These are phyloP conservation scores for Ailanthus altissimus DNA, from an alignment of 345 rosid genomes.

Conservation along the genomic window DNA sequence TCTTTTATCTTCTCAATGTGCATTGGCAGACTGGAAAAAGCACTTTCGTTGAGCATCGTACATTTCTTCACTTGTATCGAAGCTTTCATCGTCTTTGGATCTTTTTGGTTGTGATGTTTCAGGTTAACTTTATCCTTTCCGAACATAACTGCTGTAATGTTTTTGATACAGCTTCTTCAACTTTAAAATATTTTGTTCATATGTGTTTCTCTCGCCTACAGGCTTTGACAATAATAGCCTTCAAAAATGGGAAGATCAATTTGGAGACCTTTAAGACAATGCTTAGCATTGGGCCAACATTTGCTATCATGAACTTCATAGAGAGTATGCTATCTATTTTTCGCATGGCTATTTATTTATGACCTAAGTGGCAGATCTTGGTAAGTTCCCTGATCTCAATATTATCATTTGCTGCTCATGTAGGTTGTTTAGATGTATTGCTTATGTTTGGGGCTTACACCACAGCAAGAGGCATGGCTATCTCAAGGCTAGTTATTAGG, in stretches of 20 bases:
- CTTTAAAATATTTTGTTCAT: not conserved
- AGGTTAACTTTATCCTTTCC: constrained; percentile 49
- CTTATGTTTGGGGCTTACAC: constrained; percentile 94
- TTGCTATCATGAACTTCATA: constrained; percentile 81
- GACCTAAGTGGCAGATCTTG: not conserved
- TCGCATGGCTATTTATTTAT: constrained; percentile 20
- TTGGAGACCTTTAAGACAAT: constrained; percentile 68
- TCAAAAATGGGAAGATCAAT: constrained; percentile 57
- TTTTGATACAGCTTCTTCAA: constrained; percentile 14
- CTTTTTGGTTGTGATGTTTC: constrained; percentile 92
- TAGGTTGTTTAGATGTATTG: constrained; percentile 86
- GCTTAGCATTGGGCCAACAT: constrained; percentile 87
- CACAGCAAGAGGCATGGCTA: constrained; percentile 96
- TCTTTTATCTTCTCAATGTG: not conserved
- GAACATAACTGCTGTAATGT: not conserved
- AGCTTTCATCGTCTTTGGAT: constrained; percentile 97
- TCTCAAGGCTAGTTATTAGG: constrained; percentile 84
- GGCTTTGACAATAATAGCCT: constrained; percentile 89
- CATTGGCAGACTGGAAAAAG: constrained; percentile 83
- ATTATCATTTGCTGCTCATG: constrained; percentile 25
- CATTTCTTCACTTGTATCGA: constrained; percentile 91
- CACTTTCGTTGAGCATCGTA: constrained; percentile 95
- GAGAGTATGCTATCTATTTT: constrained; percentile 55
- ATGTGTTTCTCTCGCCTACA: constrained; percentile 34
- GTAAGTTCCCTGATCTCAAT: constrained; percentile 5